phyloP scores from a whole-genome alignment of 73 alveolate species.

The Durusdinium trenchii region DNA sequence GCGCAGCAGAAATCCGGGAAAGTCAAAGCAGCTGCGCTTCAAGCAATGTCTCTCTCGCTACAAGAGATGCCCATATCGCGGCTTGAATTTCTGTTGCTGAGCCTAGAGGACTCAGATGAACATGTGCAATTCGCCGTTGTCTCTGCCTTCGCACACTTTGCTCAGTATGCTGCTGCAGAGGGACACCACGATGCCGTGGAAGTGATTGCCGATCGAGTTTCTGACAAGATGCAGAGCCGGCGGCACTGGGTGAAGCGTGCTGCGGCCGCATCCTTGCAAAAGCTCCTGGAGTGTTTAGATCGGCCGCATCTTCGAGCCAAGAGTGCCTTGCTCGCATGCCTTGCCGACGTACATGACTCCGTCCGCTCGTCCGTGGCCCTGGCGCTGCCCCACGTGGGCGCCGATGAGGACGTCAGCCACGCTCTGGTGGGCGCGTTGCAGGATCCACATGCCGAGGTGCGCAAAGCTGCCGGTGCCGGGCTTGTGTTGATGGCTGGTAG shows the following conservation, averaged over 20 bases:
- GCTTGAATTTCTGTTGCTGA: not conserved
- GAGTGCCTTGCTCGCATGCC: not conserved
- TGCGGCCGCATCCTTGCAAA: constrained; percentile 47
- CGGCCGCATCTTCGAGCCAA: constrained; percentile 7
- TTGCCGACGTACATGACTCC: not conserved
- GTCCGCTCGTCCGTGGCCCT: constrained; percentile 60
- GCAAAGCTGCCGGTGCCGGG: constrained; percentile 23
- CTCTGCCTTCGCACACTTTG: constrained; percentile 29
- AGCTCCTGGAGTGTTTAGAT: not conserved
- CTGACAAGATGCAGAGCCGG: constrained; percentile 49
- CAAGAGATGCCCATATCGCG: not conserved
- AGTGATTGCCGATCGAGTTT: constrained; percentile 8
- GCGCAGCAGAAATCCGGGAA: constrained; percentile 47
- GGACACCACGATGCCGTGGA: not conserved
- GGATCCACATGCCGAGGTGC: constrained; percentile 11
- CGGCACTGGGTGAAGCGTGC: constrained; percentile 53
- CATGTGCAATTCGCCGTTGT: constrained; percentile 63
- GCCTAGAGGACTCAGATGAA: constrained; percentile 44
- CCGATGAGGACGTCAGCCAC: constrained; percentile 38
- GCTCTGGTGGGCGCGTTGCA: constrained; percentile 55
- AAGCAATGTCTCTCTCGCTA: constrained; percentile 16
- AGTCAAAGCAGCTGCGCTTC: constrained; percentile 57
- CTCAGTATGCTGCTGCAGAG: not conserved
- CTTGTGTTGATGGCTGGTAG: constrained; percentile 32
- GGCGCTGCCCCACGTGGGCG: constrained; percentile 1